These are phyloP conservation scores for Bolboschoenus planiculmis DNA, from an alignment of 176 grass and related monocot species.

Conservation along the genomic window DNA sequence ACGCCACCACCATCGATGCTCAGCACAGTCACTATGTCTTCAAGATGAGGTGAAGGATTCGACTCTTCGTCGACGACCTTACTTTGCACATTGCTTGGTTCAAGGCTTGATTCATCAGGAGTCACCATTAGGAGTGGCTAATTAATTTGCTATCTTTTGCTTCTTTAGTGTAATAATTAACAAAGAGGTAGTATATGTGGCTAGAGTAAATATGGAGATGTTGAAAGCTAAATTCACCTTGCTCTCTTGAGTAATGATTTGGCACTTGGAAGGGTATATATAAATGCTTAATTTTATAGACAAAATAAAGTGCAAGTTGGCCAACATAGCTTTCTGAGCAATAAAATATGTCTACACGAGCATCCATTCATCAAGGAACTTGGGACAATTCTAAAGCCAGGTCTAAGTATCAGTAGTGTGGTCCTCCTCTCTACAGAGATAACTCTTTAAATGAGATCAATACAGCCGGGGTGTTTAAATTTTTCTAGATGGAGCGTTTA, in stretches of 20 bases:
- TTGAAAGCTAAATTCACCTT: neutral
- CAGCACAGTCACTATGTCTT: neutral
- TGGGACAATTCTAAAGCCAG: neutral
- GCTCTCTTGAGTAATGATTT: neutral
- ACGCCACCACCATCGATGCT: neutral
- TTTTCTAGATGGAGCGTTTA: no score
- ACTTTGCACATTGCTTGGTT: no score
- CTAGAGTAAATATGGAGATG: neutral
- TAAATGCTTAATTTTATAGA: neutral
- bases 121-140: neutral
- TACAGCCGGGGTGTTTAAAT: no score
- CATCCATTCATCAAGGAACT: neutral
- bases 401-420: neutral
- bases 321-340: neutral
- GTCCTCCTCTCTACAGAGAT: no score
- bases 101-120: neutral
- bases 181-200: neutral
- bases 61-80: no score
- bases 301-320: neutral
- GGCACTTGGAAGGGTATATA: neutral
- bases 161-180: neutral
- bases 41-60: neutral
- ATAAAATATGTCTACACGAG: neutral
- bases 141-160: neutral
- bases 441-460: no score